These are phyloP conservation scores for Haplosporangium gracile DNA, from an alignment of 192 early-diverging fungal genomes.

Conservation along the genomic window DNA sequence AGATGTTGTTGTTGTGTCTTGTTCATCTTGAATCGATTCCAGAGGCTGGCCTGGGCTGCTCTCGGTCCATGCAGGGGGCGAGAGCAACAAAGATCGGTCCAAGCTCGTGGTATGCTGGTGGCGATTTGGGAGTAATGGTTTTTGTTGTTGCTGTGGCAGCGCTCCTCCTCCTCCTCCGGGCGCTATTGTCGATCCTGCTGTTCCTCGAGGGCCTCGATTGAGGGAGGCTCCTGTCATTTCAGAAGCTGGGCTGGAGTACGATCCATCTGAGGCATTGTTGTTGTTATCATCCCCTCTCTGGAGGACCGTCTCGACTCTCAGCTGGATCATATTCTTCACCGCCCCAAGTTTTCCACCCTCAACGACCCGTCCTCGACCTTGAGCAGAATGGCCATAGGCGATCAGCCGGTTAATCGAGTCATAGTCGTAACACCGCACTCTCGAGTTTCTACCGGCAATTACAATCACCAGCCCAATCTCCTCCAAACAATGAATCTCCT, in stretches of 20 bases:
- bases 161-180: neutral
- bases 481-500: slow-evolving; percentile 52
- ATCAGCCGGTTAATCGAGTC: slow-evolving; percentile 42
- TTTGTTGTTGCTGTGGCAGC: neutral
- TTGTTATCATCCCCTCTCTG: slow-evolving; percentile 9
- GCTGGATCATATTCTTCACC: slow-evolving; percentile 54
- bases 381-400: slow-evolving; percentile 45
- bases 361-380: slow-evolving; percentile 39
- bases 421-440: slow-evolving; percentile 51
- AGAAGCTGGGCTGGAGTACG: slow-evolving; percentile 13
- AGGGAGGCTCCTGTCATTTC: neutral
- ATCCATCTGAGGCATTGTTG: slow-evolving; percentile 13
- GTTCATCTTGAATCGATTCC: neutral
- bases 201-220: neutral
- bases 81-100: slow-evolving; percentile 22
- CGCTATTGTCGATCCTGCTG: neutral
- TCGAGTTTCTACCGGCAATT: slow-evolving; percentile 44
- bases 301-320: slow-evolving; percentile 37
- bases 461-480: slow-evolving; percentile 47
- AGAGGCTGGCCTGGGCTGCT: slow-evolving; percentile 13
- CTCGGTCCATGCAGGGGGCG: slow-evolving; percentile 22
- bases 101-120: slow-evolving; percentile 14
- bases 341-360: slow-evolving; percentile 31
- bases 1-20: neutral
- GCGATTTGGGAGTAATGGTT: neutral